These are phyloP conservation scores for Suaeda aralocaspica DNA, from an alignment of 148 eudicot genomes.

Conservation along the genomic window DNA sequence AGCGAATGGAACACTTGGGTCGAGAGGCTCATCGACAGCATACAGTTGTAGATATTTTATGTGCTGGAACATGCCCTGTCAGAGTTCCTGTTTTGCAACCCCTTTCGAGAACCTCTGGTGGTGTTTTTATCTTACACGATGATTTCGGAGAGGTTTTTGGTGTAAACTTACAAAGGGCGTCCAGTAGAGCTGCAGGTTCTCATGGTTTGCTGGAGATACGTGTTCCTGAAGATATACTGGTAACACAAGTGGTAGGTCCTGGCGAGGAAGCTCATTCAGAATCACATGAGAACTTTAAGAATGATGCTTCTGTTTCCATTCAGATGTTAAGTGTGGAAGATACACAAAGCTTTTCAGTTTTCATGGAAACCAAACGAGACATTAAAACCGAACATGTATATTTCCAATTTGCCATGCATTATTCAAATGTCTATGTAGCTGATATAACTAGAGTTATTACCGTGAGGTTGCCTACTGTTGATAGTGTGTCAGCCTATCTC, in stretches of 20 bases:
- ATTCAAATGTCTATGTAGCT: conserved; percentile 75
- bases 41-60: conserved; percentile 73
- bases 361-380: conserved; percentile 68
- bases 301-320: conserved; percentile 60
- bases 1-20: conserved; percentile 93
- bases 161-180: conserved; percentile 89
- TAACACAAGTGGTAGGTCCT: conserved; percentile 82
- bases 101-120: conserved; percentile 82
- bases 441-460: conserved; percentile 85
- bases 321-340: conserved; percentile 91
- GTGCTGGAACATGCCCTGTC: conserved; percentile 94
- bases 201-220: conserved; percentile 82
- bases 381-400: conserved; percentile 62
- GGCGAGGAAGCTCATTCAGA: conserved; percentile 84
- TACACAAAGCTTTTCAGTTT: conserved; percentile 79
- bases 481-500: conserved; percentile 82
- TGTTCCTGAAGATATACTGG: conserved; percentile 59
- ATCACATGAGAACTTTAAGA: conserved; percentile 64
- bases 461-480: conserved; percentile 78
- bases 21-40: conserved; percentile 69
- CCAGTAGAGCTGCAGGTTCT: conserved; percentile 77
- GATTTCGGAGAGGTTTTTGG: conserved; percentile 99
- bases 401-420: conserved; percentile 79
- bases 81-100: conserved; percentile 84
- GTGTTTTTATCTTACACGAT: conserved; percentile 80